These are phyloP conservation scores for Heimioporus sp. DNA, from an alignment of 768 basidiomycete species.

Conservation along the genomic window DNA sequence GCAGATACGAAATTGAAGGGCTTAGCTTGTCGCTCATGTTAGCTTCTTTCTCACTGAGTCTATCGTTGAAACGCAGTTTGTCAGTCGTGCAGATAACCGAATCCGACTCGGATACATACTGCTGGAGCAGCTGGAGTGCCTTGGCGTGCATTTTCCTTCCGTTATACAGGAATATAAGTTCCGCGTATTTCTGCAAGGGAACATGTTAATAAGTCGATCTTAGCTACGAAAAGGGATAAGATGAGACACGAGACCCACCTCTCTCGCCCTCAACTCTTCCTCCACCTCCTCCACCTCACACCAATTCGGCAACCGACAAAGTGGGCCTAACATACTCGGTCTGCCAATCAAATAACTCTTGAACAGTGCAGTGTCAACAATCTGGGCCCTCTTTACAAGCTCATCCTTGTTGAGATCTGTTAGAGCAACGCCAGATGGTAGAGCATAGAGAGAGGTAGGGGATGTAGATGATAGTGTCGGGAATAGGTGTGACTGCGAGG, in stretches of 20 bases:
- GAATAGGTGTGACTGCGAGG: conserved; percentile 65
- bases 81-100: neutral
- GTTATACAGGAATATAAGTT: conserved; percentile 88
- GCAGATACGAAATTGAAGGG: conserved; percentile 87
- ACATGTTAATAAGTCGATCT: neutral
- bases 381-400: conserved; percentile 84
- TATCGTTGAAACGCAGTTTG: conserved; percentile 28
- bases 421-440: conserved; percentile 72
- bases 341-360: conserved; percentile 85
- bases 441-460: conserved; percentile 67
- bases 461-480: conserved; percentile 71
- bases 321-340: conserved; percentile 76
- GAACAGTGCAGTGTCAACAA: conserved; percentile 94
- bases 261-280: conserved; percentile 73
- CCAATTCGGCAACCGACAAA: conserved; percentile 94
- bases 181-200: conserved; percentile 73
- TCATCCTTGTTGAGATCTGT: conserved; percentile 77
- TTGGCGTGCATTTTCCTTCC: conserved; percentile 95
- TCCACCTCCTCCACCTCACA: conserved; percentile 96
- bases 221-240: too few species aligned
- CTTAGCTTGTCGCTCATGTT: conserved; percentile 76
- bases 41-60: conserved; percentile 74
- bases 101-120: conserved; percentile 48
- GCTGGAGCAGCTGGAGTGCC: conserved; percentile 77
- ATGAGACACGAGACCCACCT: conserved; percentile 45